Conservation (phyloP, 2,329 filamentous ascomycete species). For the Ustulina deusta region DNA sequence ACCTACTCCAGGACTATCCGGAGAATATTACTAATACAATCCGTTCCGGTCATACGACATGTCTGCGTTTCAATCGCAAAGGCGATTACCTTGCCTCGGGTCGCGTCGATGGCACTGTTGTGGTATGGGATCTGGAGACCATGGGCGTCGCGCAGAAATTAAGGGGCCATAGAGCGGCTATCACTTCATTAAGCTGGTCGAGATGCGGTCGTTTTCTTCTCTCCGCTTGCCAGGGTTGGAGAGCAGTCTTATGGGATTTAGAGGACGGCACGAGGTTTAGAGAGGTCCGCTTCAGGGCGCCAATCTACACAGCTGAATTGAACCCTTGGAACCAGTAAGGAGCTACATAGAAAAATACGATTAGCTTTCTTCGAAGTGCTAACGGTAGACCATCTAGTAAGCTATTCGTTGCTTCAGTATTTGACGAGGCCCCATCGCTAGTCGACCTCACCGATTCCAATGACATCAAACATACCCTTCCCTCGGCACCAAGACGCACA, state of each 20-base stretch:
- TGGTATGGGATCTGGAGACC: constrained; percentile 97
- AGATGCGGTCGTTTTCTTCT: constrained; percentile 90
- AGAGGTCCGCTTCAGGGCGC: constrained; percentile 90
- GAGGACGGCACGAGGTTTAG: constrained; percentile 76
- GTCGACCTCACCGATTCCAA: constrained; percentile 80
- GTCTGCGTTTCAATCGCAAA: constrained; percentile 88
- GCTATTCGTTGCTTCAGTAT: constrained; percentile 89
- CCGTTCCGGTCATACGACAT: constrained; percentile 75
- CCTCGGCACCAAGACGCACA: constrained; percentile 83
- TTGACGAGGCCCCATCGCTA: constrained; percentile 90
- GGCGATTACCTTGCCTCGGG: constrained; percentile 96
- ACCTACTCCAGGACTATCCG: constrained; percentile 83
- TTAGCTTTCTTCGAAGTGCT: neutral
- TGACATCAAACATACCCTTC: constrained; percentile 80
- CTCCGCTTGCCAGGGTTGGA: constrained; percentile 95
- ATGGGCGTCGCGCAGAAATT: constrained; percentile 96
- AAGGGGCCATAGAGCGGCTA: constrained; percentile 90
- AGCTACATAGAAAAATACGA: constrained; percentile 9
- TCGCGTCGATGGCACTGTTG: constrained; percentile 91
- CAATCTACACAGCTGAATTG: constrained; percentile 95
- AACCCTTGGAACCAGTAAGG: constrained; percentile 88
- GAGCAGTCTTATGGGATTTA: constrained; percentile 95
- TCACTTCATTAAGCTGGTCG: constrained; percentile 96
- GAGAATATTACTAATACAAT: constrained; percentile 90
- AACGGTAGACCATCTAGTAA: constrained; percentile 63